Evolutionary conservation across 1,284 basidiomycete genomes (phyloP).

Genomic region (Anthracocystis setariae): DNA sequence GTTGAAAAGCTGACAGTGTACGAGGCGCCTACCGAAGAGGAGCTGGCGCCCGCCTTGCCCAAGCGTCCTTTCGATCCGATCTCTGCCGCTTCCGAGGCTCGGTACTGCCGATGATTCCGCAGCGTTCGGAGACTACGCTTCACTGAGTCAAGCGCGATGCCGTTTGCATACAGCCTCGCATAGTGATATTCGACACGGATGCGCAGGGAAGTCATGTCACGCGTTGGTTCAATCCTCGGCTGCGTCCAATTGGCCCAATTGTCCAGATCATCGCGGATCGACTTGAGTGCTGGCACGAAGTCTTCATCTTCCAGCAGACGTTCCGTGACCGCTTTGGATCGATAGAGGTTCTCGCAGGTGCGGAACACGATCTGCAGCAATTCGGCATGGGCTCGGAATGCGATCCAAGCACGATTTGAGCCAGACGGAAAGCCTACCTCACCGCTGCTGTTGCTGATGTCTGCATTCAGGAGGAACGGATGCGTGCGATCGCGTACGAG

Average conservation of each 20-base stretch:
- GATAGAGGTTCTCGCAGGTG: conserved; percentile 52
- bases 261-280: conserved; percentile 49
- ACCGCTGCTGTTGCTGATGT: conserved; percentile 36
- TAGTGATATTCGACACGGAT: conserved; percentile 55
- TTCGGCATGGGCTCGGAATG: conserved; percentile 46
- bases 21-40: conserved; percentile 19
- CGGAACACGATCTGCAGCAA: conserved; percentile 49
- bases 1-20: conserved; percentile 47
- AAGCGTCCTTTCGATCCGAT: conserved; percentile 45
- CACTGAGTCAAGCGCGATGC: conserved; percentile 51
- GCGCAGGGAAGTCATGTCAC: conserved; percentile 50
- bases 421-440: conserved; percentile 33
- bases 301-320: conserved; percentile 47
- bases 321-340: conserved; percentile 45
- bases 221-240: conserved; percentile 42
- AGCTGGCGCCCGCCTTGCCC: conserved; percentile 22
- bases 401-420: conserved; percentile 48
- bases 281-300: conserved; percentile 49
- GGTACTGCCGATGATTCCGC: conserved; percentile 38
- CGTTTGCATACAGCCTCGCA: conserved; percentile 49
- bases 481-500: conserved; percentile 48
- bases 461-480: conserved; percentile 40
- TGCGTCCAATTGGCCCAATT: conserved; percentile 54
- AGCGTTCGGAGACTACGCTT: conserved; percentile 43
- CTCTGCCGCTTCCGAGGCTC: conserved; percentile 47